Conservation (phyloP, 2,329 filamentous ascomycete species). For the Grosmannia serpens region DNA sequence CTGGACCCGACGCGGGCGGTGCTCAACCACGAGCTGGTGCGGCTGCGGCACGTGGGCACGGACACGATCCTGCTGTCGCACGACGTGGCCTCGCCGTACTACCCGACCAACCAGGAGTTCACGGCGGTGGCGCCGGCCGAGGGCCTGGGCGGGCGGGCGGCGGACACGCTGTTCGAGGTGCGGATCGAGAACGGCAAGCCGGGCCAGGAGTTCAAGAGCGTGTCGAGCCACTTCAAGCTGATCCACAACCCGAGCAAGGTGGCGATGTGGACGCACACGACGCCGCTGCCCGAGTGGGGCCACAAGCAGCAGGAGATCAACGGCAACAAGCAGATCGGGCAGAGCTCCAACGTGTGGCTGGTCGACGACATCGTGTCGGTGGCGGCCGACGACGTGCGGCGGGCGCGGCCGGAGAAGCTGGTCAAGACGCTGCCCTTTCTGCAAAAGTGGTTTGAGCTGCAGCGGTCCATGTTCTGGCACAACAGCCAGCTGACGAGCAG, state of each 20-base stretch:
- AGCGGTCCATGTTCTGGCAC: constrained; percentile 98
- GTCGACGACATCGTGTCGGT: constrained; percentile 85
- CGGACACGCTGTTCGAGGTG: constrained; percentile 89
- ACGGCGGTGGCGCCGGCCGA: constrained; percentile 68
- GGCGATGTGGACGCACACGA: constrained; percentile 97
- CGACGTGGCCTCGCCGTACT: constrained; percentile 93
- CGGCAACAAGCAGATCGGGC: constrained; percentile 88
- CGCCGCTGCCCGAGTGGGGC: constrained; percentile 91
- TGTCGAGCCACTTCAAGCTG: constrained; percentile 90
- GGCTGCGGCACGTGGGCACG: constrained; percentile 77
- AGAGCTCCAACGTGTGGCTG: constrained; percentile 88
- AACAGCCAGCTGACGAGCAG: constrained; percentile 97
- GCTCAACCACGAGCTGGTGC: constrained; percentile 73
- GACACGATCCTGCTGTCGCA: constrained; percentile 82
- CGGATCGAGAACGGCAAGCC: constrained; percentile 77
- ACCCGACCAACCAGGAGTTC: constrained; percentile 97
- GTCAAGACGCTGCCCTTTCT: constrained; percentile 81
- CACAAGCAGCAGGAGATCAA: constrained; percentile 98
- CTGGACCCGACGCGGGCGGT: constrained; percentile 52
- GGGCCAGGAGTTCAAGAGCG: constrained; percentile 74
- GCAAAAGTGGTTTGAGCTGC: constrained; percentile 89
- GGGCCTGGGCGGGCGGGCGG: constrained; percentile 60
- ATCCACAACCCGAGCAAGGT: constrained; percentile 92
- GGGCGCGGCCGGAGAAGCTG: constrained; percentile 63
- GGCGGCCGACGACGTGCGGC: constrained; percentile 57